Conservation (phyloP, 1,284 basidiomycete genomes). For the Rhodotorula sp. region DNA sequence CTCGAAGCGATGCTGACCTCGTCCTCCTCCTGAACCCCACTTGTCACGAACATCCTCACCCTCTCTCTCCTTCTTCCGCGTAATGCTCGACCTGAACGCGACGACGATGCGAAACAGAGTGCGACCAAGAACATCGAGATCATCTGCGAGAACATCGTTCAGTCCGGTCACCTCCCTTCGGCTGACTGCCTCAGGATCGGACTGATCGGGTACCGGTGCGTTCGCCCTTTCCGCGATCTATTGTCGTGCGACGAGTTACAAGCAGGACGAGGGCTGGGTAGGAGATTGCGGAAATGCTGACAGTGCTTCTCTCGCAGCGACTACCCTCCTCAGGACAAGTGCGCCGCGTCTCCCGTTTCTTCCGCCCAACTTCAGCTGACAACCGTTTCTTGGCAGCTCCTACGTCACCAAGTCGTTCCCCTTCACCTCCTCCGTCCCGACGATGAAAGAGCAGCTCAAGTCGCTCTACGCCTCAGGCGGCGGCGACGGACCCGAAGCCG, state of each 20-base stretch:
- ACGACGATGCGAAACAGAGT: conserved; percentile 13
- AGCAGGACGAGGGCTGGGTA: neutral
- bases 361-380: neutral
- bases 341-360: neutral
- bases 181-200: conserved; percentile 69
- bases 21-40: neutral
- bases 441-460: conserved; percentile 81
- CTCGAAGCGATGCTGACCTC: neutral
- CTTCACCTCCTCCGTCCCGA: conserved; percentile 85
- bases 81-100: no score
- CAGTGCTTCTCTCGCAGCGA: conserved; percentile 55
- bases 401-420: conserved; percentile 88
- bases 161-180: conserved; percentile 82
- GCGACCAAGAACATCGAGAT: conserved; percentile 98
- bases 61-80: neutral
- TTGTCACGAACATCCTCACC: neutral
- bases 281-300: neutral
- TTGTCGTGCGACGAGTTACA: neutral
- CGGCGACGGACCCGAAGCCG: conserved; percentile 96
- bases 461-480: conserved; percentile 88
- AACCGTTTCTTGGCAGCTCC: conserved; percentile 42
- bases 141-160: conserved; percentile 93
- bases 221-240: neutral
- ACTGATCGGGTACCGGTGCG: conserved; percentile 67
- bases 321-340: conserved; percentile 89